These are phyloP conservation scores for Aphanomyces stellatus DNA, from an alignment of 352 stramenopile species.

Conservation along the genomic window DNA sequence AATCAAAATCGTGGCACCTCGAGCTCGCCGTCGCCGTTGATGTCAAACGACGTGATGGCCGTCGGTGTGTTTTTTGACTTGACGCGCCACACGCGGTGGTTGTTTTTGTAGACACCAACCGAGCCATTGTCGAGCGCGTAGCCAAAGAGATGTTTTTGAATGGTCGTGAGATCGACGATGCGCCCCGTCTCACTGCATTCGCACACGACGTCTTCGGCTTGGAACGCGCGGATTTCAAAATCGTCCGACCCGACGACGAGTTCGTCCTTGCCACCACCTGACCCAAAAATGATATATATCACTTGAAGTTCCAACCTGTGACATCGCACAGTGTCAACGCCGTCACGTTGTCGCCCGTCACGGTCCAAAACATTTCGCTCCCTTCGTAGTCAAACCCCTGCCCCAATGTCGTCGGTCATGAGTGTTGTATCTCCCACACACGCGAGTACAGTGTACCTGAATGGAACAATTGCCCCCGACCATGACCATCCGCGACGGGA, in stretches of 20 bases:
- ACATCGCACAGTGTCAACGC: constrained; percentile 68
- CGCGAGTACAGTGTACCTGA: constrained; percentile 24
- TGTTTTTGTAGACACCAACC: constrained; percentile 87
- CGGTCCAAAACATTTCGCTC: constrained; percentile 85
- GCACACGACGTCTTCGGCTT: constrained; percentile 81
- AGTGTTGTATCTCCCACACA: too few species aligned
- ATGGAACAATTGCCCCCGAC: constrained; percentile 90
- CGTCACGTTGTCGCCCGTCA: constrained; percentile 87
- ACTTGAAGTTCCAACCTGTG: neutral
- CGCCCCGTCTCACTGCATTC: constrained; percentile 83
- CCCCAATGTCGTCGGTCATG: too few species aligned
- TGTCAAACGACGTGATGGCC: constrained; percentile 80
- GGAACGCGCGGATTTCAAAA: constrained; percentile 85
- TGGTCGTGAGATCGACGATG: constrained; percentile 59
- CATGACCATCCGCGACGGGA: constrained; percentile 66
- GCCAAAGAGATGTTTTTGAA: constrained; percentile 66
- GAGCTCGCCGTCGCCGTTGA: constrained; percentile 83
- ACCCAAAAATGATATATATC: constrained; percentile 12
- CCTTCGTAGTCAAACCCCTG: constrained; percentile 75
- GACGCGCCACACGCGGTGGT: constrained; percentile 82
- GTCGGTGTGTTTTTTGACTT: constrained; percentile 86
- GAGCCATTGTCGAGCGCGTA: constrained; percentile 89
- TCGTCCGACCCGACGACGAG: constrained; percentile 87
- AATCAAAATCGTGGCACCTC: constrained; percentile 33
- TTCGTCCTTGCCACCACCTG: constrained; percentile 54